phyloP scores from a whole-genome alignment of 306 rosid species.

The Notholithocarpus densiflorus region DNA sequence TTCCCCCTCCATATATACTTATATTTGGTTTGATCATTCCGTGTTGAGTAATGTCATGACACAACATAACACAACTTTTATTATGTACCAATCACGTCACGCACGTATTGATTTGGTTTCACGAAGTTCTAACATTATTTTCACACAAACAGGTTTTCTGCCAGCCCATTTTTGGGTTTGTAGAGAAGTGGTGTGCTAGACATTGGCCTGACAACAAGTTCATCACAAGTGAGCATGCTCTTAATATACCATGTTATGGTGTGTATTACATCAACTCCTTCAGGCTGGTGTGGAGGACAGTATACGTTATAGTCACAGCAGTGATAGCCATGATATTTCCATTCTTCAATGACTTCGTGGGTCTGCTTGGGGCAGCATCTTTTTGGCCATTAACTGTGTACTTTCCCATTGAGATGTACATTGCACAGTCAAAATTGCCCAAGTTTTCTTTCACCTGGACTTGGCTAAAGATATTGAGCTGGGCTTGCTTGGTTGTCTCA shows the following conservation, averaged over 20 bases:
- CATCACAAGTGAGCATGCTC: slow-evolving; percentile 42
- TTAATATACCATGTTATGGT: slow-evolving; percentile 56
- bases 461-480: slow-evolving; percentile 81
- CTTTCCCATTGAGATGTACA: slow-evolving; percentile 95
- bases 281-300: slow-evolving; percentile 79
- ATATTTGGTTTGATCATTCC: no score
- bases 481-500: slow-evolving; percentile 75
- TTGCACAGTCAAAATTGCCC: slow-evolving; percentile 60
- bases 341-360: slow-evolving; percentile 90
- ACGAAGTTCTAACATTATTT: background rate
- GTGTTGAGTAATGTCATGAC: no score
- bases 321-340: slow-evolving; percentile 88
- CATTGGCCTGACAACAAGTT: slow-evolving; percentile 70
- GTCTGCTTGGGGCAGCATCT: slow-evolving; percentile 80
- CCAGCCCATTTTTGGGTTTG: slow-evolving; percentile 79
- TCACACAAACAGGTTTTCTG: slow-evolving; percentile 60
- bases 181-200: slow-evolving; percentile 44
- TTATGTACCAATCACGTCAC: no score
- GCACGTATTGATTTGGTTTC: no score
- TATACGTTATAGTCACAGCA: slow-evolving; percentile 66
- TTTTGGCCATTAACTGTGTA: slow-evolving; percentile 91
- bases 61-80: no score
- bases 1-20: no score
- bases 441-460: slow-evolving; percentile 76
- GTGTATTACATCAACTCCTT: slow-evolving; percentile 47